A percentile compares a stretch with the other conserved stretches of the same genome.
Conservation (phyloP, 2,329 filamentous ascomycete species). For the Fusarium sp. region DNA sequence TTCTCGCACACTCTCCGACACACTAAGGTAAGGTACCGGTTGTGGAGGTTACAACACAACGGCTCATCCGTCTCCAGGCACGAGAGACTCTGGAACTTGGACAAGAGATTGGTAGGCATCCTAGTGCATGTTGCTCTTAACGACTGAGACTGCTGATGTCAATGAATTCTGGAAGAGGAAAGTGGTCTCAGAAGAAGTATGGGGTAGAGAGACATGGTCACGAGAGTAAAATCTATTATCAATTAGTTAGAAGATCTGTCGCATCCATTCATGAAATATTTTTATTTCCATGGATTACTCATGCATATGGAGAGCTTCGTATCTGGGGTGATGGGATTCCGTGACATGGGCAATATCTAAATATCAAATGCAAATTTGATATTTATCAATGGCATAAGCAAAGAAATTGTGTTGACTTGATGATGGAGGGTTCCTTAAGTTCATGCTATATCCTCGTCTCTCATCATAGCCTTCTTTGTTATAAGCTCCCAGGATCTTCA, state of each 20-base stretch:
- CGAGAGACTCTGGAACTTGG: conserved; percentile 11
- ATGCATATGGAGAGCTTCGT: neutral
- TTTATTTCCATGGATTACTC: neutral
- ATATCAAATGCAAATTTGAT: neutral
- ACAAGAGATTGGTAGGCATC: neutral
- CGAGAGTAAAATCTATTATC: conserved; percentile 9
- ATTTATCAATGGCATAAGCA: neutral
- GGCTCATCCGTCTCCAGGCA: conserved; percentile 5
- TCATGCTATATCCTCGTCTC: conserved; percentile 8
- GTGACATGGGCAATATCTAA: neutral
- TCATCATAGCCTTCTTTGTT: conserved; percentile 23
- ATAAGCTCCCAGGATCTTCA: conserved; percentile 22
- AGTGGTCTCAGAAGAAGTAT: conserved; percentile 18
- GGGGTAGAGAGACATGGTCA: conserved; percentile 4
- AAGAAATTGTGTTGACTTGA: neutral
- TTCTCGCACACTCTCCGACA: neutral
- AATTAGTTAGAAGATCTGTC: conserved; percentile 28
- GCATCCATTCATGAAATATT: neutral
- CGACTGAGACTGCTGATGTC: conserved; percentile 16
- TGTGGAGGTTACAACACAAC: conserved; percentile 10
- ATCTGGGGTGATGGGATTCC: neutral
- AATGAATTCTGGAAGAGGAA: neutral
- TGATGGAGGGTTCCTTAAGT: neutral
- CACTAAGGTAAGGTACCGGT: conserved; percentile 28
- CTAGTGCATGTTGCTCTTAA: conserved; percentile 6